Conservation (phyloP, 192 early-diverging fungal genomes). For the Podila epigama region DNA sequence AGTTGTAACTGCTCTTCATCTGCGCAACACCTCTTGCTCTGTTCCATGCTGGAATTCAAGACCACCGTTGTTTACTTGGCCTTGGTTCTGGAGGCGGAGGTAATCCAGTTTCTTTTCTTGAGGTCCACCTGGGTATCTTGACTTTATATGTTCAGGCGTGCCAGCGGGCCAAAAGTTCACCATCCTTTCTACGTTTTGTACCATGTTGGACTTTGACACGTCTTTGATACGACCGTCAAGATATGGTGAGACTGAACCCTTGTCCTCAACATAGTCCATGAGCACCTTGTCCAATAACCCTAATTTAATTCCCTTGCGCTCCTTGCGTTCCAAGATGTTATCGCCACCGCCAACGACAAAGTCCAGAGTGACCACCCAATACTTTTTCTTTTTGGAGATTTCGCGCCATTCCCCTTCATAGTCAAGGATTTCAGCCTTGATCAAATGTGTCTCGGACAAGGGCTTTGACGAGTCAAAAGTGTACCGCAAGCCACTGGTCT, state of each 20-base stretch:
- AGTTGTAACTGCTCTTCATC: background rate
- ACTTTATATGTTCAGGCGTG: slow-evolving; percentile 34
- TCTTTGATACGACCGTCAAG: slow-evolving; percentile 46
- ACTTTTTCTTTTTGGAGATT: slow-evolving; percentile 45
- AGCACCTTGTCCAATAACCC: slow-evolving; percentile 30
- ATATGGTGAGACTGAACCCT: slow-evolving; percentile 25
- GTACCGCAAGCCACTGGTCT: slow-evolving; percentile 67
- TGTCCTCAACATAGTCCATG: slow-evolving; percentile 50
- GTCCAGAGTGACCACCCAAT: slow-evolving; percentile 59
- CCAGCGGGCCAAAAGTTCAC: slow-evolving; percentile 9
- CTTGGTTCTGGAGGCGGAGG: slow-evolving; percentile 7
- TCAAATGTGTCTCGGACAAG: slow-evolving; percentile 2
- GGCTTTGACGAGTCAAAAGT: slow-evolving; percentile 37
- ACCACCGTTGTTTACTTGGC: background rate
- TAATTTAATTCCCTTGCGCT: slow-evolving; percentile 16
- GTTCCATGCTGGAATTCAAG: background rate
- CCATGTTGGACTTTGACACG: background rate
- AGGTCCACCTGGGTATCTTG: slow-evolving; percentile 23
- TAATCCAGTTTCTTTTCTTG: slow-evolving; percentile 28
- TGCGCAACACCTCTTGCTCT: background rate
- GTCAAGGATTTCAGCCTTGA: slow-evolving; percentile 19
- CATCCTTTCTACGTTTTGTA: background rate
- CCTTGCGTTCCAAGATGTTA: slow-evolving; percentile 49
- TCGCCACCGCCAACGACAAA: slow-evolving; percentile 75
- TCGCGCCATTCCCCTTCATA: slow-evolving; percentile 50